Percentiles rank a stretch among this genome's conserved stretches.
Conservation (phyloP, 371 early-diverging fungal genomes). For the Apophysomyces sp. region DNA sequence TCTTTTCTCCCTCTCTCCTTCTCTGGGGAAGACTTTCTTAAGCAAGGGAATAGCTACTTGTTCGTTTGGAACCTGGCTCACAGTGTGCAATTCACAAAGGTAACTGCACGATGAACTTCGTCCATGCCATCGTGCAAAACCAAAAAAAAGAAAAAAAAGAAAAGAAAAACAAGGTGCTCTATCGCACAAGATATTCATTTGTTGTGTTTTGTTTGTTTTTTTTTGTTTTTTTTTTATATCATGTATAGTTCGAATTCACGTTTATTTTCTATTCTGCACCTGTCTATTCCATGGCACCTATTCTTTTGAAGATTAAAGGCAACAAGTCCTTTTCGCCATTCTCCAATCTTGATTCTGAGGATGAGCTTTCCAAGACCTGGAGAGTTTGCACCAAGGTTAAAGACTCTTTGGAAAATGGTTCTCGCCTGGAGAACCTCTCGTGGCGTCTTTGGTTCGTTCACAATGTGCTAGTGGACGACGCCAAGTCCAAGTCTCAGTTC, state of each 20-base stretch:
- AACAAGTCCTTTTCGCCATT: slow-evolving; percentile 68
- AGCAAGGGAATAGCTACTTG: neutral
- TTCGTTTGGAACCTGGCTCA: neutral
- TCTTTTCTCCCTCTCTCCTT: neutral
- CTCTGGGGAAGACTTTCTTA: neutral
- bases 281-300: slow-evolving; percentile 64
- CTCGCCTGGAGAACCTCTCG: slow-evolving; percentile 83
- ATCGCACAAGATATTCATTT: neutral
- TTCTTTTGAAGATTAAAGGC: slow-evolving; percentile 69
- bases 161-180: neutral
- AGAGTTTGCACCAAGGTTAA: slow-evolving; percentile 87
- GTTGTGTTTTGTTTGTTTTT: no score
- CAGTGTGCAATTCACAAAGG: slow-evolving; percentile 1
- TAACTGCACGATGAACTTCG: neutral
- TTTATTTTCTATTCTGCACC: neutral
- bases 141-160: neutral
- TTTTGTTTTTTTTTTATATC: neutral
- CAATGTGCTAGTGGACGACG: slow-evolving; percentile 36
- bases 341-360: slow-evolving; percentile 64
- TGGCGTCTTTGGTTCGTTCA: slow-evolving; percentile 90
- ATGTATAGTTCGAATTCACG: neutral
- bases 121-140: neutral
- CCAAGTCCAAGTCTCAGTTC: slow-evolving; percentile 13
- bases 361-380: slow-evolving; percentile 81
- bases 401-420: slow-evolving; percentile 84